These are phyloP conservation scores for Cryptosporidium xiaoi DNA, from an alignment of 169 alveolate species.

Conservation along the genomic window DNA sequence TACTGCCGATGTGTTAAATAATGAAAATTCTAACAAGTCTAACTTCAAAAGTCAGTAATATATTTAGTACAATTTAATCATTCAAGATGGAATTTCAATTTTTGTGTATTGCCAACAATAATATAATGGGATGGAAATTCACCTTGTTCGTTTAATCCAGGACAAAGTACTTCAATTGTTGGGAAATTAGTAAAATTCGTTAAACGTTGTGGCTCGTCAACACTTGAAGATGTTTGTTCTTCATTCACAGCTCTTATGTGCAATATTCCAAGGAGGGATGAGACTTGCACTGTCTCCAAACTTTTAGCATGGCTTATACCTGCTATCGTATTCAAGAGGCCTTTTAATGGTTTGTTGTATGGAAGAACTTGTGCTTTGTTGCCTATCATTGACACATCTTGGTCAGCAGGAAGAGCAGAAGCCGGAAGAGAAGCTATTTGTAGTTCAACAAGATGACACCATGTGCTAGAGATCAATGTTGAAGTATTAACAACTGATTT, in stretches of 20 bases:
- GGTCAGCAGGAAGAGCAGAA: slow-evolving; percentile 73
- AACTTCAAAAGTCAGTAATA: background rate
- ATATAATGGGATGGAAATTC: slow-evolving; percentile 73
- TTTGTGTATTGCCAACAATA: slow-evolving; percentile 50
- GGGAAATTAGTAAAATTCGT: slow-evolving; percentile 11
- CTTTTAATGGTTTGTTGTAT: slow-evolving; percentile 57
- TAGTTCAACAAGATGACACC: slow-evolving; percentile 74
- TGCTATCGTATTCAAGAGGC: slow-evolving; percentile 40
- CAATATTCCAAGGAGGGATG: slow-evolving; percentile 43
- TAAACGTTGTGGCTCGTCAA: background rate
- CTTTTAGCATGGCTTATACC: slow-evolving; percentile 65
- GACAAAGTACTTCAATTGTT: slow-evolving; percentile 67
- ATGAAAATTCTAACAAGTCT: background rate
- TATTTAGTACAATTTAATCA: background rate
- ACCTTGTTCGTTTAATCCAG: slow-evolving; percentile 63
- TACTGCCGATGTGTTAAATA: background rate
- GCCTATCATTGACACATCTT: slow-evolving; percentile 70
- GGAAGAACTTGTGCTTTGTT: slow-evolving; percentile 63
- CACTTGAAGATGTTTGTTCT: slow-evolving; percentile 28
- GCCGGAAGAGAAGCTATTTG: slow-evolving; percentile 69
- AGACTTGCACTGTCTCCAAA: slow-evolving; percentile 11
- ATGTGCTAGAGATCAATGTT: slow-evolving; percentile 48
- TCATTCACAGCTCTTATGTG: slow-evolving; percentile 72
- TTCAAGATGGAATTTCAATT: slow-evolving; percentile 41
- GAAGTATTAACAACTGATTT: slow-evolving; percentile 24